Evolutionary conservation across 2,329 filamentous ascomycete species (phyloP).

Genomic region (Pseudogymnoascus destructans): DNA sequence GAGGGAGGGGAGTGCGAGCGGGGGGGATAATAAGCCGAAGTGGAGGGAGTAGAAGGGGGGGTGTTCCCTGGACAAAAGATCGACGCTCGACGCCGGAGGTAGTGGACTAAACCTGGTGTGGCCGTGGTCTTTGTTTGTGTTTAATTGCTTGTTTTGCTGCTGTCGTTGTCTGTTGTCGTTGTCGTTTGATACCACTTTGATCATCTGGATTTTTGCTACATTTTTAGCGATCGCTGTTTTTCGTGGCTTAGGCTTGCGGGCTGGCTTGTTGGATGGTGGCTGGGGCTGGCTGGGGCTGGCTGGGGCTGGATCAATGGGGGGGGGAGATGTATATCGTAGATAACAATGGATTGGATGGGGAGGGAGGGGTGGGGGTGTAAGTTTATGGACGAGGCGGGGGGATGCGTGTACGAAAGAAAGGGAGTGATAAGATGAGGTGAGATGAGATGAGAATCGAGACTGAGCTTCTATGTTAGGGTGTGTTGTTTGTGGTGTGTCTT

Average conservation of each 20-base stretch:
- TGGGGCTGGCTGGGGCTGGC: background rate
- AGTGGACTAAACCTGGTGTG: too few relatives aligned
- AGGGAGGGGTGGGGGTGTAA: background rate
- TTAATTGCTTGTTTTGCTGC: too few relatives aligned
- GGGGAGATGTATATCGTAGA: background rate
- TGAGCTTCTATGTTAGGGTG: background rate
- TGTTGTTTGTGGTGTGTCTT: background rate
- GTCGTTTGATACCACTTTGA: constrained; percentile 2
- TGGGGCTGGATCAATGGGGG: background rate
- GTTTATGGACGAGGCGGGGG: background rate
- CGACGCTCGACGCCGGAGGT: too few relatives aligned
- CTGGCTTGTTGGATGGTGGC: background rate
- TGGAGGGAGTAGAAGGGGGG: background rate
- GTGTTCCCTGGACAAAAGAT: background rate
- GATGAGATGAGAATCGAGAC: background rate
- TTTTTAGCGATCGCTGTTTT: background rate
- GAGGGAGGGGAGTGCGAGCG: background rate
- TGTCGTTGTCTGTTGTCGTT: background rate
- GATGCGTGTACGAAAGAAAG: background rate
- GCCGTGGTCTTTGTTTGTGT: background rate
- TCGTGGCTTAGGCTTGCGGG: background rate
- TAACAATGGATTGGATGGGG: background rate
- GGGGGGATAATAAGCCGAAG: background rate
- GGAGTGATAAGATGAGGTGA: background rate
- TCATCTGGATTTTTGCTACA: background rate